These are phyloP conservation scores for Nakazawaea molendinolei DNA, from an alignment of 805 yeast species.

Conservation along the genomic window DNA sequence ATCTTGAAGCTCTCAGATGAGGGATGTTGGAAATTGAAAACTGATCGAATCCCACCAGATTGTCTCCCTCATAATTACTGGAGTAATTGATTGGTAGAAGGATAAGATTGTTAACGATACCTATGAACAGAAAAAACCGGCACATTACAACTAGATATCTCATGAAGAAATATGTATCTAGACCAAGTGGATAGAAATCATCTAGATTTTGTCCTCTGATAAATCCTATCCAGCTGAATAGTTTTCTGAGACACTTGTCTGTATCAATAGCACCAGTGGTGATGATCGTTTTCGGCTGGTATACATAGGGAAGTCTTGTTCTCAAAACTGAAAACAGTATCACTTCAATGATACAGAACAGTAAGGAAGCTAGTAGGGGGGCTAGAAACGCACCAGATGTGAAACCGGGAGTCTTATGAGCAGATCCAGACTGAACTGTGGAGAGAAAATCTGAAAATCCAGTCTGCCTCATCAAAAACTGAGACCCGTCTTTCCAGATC, in stretches of 20 bases:
- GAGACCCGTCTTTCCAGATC: too few relatives aligned
- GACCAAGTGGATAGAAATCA: constrained; percentile 45
- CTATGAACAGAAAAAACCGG: constrained; percentile 43
- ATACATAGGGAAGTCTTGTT: constrained; percentile 31
- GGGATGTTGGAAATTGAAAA: constrained; percentile 64
- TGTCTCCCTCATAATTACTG: constrained; percentile 23
- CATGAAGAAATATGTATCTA: constrained; percentile 71
- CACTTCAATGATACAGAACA: constrained; percentile 49
- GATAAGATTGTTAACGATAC: constrained; percentile 48
- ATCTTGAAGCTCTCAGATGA: constrained; percentile 42
- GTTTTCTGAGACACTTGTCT: too few relatives aligned
- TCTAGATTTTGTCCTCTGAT: constrained; percentile 30
- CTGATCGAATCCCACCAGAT: constrained; percentile 49
- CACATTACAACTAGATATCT: constrained; percentile 50
- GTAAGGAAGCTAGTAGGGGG: constrained; percentile 46
- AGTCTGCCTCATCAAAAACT: constrained; percentile 6
- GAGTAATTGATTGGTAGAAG: constrained; percentile 58
- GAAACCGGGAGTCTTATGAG: constrained; percentile 52
- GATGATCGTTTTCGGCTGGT: constrained; percentile 47
- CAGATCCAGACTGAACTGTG: constrained; percentile 51
- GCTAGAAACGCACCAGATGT: constrained; percentile 50
- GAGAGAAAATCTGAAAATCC: constrained; percentile 33
- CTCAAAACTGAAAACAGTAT: constrained; percentile 32
- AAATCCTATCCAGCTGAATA: constrained; percentile 19
- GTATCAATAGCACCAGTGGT: constrained; percentile 24